Percentiles rank a stretch among this genome's conserved stretches.
Conservation (phyloP, 495 filamentous ascomycete genomes). For the Penicillium longicatenatum region DNA sequence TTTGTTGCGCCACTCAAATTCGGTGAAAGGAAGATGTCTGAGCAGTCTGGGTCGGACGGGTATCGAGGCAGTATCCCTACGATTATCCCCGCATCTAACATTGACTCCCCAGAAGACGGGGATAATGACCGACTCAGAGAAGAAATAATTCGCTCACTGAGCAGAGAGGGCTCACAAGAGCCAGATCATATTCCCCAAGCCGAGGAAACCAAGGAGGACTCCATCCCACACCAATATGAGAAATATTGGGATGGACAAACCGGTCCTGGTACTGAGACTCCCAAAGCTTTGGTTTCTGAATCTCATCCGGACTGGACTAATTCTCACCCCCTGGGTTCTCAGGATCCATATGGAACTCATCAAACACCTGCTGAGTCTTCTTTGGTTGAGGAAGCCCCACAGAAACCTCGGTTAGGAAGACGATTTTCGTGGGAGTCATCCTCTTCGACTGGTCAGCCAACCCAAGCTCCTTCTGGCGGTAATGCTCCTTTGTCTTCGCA, state of each 20-base stretch:
- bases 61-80: slow-evolving; percentile 40
- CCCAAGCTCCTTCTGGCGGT: slow-evolving; percentile 11
- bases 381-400: slow-evolving; percentile 9
- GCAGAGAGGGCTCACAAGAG: slow-evolving; percentile 47
- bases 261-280: slow-evolving; percentile 11
- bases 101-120: slow-evolving; percentile 59
- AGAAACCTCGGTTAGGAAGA: slow-evolving; percentile 32
- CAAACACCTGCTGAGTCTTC: slow-evolving; percentile 9
- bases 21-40: slow-evolving; percentile 11
- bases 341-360: slow-evolving; percentile 20
- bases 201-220: slow-evolving; percentile 41
- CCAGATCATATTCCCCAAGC: slow-evolving; percentile 26
- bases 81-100: slow-evolving; percentile 47
- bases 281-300: slow-evolving; percentile 17
- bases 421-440: slow-evolving; percentile 49
- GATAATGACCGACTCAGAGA: slow-evolving; percentile 77
- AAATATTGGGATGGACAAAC: slow-evolving; percentile 55
- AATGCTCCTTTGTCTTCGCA: slow-evolving; percentile 13
- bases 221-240: slow-evolving; percentile 61
- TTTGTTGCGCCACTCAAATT: slow-evolving; percentile 44
- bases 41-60: slow-evolving; percentile 18
- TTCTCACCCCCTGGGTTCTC: slow-evolving; percentile 18
- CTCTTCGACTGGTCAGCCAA: slow-evolving; percentile 23
- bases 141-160: slow-evolving; percentile 81
- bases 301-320: slow-evolving; percentile 19